Conservation (phyloP, 768 basidiomycete genomes). For the Panaeolus cyanescens region DNA sequence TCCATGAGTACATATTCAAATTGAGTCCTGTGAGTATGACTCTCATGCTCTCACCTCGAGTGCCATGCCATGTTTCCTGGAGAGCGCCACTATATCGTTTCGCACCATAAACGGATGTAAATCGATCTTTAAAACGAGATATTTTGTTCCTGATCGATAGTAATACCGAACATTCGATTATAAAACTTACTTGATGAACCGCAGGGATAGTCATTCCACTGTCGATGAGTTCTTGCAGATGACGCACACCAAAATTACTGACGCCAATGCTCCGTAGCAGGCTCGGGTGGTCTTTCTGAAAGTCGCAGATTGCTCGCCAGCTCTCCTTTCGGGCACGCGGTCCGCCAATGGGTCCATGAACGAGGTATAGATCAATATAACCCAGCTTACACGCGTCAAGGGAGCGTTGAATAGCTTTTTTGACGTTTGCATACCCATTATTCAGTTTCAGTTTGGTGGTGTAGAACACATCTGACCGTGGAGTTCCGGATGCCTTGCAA, state of each 20-base stretch:
- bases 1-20: neutral
- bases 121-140: slow-evolving; percentile 40
- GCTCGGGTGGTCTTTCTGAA: slow-evolving; percentile 53
- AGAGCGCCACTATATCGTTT: slow-evolving; percentile 60
- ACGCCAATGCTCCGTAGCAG: slow-evolving; percentile 64
- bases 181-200: slow-evolving; percentile 56
- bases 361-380: slow-evolving; percentile 71
- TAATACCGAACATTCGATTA: slow-evolving; percentile 2
- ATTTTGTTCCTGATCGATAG: slow-evolving; percentile 6
- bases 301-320: slow-evolving; percentile 69
- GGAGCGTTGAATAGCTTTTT: slow-evolving; percentile 52
- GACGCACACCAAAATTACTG: slow-evolving; percentile 59
- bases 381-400: slow-evolving; percentile 55
- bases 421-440: slow-evolving; percentile 48
- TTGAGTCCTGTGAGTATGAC: neutral
- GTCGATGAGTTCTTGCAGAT: slow-evolving; percentile 54
- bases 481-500: slow-evolving; percentile 44
- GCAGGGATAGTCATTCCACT: slow-evolving; percentile 51
- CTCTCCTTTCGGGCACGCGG: slow-evolving; percentile 54
- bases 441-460: slow-evolving; percentile 72
- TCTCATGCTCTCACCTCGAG: slow-evolving; percentile 51
- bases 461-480: slow-evolving; percentile 64
- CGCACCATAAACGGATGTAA: slow-evolving; percentile 74
- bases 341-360: slow-evolving; percentile 71
- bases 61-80: slow-evolving; percentile 55